phyloP scores from a whole-genome alignment of 441 rosid species.

The Mallotus repandus region DNA sequence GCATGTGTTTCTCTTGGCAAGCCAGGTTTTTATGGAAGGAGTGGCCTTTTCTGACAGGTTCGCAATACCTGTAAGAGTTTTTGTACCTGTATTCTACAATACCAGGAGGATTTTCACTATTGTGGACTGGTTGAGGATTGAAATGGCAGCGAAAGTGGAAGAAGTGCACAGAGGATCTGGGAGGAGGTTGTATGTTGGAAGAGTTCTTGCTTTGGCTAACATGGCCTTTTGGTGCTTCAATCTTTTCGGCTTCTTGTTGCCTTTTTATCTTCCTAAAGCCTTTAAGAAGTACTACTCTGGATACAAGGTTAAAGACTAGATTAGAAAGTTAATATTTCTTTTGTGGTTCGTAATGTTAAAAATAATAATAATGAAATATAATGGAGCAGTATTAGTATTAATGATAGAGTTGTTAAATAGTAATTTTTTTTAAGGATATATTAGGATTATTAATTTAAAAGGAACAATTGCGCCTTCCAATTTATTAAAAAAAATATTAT shows the following conservation, averaged over 20 bases:
- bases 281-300: slow-evolving; percentile 61
- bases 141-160: slow-evolving; percentile 31
- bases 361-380: not conserved
- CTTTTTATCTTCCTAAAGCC: slow-evolving; percentile 77
- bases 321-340: not conserved
- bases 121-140: slow-evolving; percentile 62
- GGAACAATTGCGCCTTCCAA: too few relatives aligned
- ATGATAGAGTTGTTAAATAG: too few relatives aligned
- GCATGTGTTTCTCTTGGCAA: slow-evolving; percentile 66
- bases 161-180: slow-evolving; percentile 31
- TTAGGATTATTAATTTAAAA: too few relatives aligned
- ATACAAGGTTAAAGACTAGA: slow-evolving; percentile 31
- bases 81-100: slow-evolving; percentile 75
- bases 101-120: slow-evolving; percentile 60
- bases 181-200: slow-evolving; percentile 52
- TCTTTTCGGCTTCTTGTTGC: slow-evolving; percentile 78
- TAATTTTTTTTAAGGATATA: too few relatives aligned
- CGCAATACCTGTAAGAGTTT: slow-evolving; percentile 60
- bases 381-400: too few relatives aligned
- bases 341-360: not conserved
- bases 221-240: slow-evolving; percentile 81
- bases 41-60: slow-evolving; percentile 52
- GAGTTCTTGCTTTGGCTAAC: slow-evolving; percentile 65
- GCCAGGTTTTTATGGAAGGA: slow-evolving; percentile 90
- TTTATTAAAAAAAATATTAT: too few relatives aligned